Base-by-base conservation (phyloP, 306 rosid species). In the Cucurbita ficifolia region DNA sequence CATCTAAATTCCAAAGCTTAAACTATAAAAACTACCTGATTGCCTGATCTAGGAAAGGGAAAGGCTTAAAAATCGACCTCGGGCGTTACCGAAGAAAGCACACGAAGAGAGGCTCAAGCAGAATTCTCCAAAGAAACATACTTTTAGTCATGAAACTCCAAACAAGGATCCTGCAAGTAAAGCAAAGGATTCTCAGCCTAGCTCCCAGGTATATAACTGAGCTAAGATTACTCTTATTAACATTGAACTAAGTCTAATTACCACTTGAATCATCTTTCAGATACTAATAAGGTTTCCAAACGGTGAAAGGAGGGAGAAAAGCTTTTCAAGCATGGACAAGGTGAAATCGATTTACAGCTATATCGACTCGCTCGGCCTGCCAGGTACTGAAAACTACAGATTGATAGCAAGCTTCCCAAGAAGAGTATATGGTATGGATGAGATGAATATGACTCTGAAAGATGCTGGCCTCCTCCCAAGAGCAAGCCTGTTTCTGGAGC, bases 201-300 rank as follows among this genome's bases (percentile, higher is more conserved):
- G 8, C 51, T 35, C 88, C 13, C 92, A 85, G 92, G 93, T 82
- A 70, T 45, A 29, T 18, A 59, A 19, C 57, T 29, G 40, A 45
- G 61, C 61, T 50, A 65, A 50, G 38, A 50, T 6, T 40, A 43
- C 2, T 49, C 53, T 1, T 39, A 10, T 14, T 22, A 49, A 13
- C 33, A 48, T 36, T 43, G 2, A 42, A 8, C 55, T 49, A 6
- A 53, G 5, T 43, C 16, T 33, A 51, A 6, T 70, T 17, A 62
- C 19, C 24, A 42, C 74, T 35, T 64, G 18, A 0, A 3, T 70
- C 50, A n/a, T 71, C 45, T 52, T 62, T 49, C 87, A 87, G 91
- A 87, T 87, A 58, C 45, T 79, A 74, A 79, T 92, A 79, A 88
- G 97, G 88, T 89, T 92, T 82, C 94, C 97, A 59, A 92, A 89